These are phyloP conservation scores for Akanthomyces muscarius DNA, from an alignment of 2,329 filamentous ascomycete species.

Conservation along the genomic window DNA sequence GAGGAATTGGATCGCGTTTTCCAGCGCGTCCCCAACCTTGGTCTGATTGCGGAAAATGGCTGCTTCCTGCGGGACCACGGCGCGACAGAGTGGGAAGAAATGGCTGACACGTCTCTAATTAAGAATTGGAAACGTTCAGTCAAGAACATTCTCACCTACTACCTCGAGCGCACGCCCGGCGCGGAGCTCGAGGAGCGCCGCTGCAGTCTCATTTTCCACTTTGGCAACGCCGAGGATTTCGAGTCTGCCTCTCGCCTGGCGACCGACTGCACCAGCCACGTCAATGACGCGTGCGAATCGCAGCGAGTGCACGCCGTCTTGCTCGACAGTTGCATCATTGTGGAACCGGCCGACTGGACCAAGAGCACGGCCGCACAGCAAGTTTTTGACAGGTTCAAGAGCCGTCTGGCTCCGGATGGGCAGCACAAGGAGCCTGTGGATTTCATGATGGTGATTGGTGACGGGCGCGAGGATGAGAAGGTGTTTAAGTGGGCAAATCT, in stretches of 20 bases:
- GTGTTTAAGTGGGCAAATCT: slow-evolving; percentile 93
- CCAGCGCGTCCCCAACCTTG: slow-evolving; percentile 74
- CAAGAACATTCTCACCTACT: slow-evolving; percentile 79
- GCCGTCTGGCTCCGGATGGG: slow-evolving; percentile 29
- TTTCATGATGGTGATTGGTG: slow-evolving; percentile 85
- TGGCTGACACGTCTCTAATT: slow-evolving; percentile 69
- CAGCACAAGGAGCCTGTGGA: slow-evolving; percentile 54
- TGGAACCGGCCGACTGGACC: slow-evolving; percentile 82
- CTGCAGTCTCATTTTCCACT: slow-evolving; percentile 88
- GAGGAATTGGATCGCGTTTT: slow-evolving; percentile 87
- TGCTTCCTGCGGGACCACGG: slow-evolving; percentile 78
- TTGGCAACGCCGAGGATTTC: slow-evolving; percentile 75
- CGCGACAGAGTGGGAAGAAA: slow-evolving; percentile 67
- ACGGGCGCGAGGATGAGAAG: slow-evolving; percentile 88
- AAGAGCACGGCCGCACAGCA: slow-evolving; percentile 78
- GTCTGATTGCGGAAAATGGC: slow-evolving; percentile 91
- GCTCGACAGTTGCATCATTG: slow-evolving; percentile 72
- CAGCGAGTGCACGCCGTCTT: slow-evolving; percentile 82
- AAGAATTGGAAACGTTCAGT: slow-evolving; percentile 80
- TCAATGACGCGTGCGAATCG: slow-evolving; percentile 86
- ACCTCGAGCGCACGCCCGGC: slow-evolving; percentile 82
- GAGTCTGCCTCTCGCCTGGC: slow-evolving; percentile 73
- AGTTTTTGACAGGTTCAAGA: slow-evolving; percentile 60
- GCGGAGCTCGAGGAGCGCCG: slow-evolving; percentile 87
- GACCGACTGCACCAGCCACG: slow-evolving; percentile 86